These are phyloP conservation scores for Xanthoconium purpureum DNA, from an alignment of 768 basidiomycete genomes.

Conservation along the genomic window DNA sequence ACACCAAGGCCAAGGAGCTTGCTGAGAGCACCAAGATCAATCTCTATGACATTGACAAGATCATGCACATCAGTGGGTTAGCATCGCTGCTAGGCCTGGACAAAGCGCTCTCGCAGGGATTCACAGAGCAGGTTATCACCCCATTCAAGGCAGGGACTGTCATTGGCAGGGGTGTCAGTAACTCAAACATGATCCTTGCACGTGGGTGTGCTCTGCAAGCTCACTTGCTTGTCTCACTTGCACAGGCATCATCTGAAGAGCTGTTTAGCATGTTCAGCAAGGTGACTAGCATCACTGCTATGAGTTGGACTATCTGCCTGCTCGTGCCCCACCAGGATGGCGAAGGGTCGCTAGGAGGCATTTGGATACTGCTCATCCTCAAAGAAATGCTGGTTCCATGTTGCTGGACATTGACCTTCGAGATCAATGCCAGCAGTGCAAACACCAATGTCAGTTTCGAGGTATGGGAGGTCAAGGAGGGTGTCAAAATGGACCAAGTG, in stretches of 20 bases:
- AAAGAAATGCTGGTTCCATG: conserved; percentile 72
- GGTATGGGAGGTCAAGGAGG: conserved; percentile 75
- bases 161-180: conserved; percentile 70
- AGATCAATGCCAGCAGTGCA: conserved; percentile 47
- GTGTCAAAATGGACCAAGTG: conserved; percentile 61
- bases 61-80: too few relatives aligned
- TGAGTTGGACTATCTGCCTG: conserved; percentile 60
- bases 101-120: conserved; percentile 51
- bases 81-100: too few relatives aligned
- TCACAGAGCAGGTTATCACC: conserved; percentile 59
- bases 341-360: conserved; percentile 48
- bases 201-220: conserved; percentile 76
- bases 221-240: conserved; percentile 51
- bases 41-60: too few relatives aligned
- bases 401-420: conserved; percentile 56
- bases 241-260: conserved; percentile 48
- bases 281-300: conserved; percentile 49
- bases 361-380: conserved; percentile 63
- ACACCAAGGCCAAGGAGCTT: too few relatives aligned
- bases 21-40: too few relatives aligned
- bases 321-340: conserved; percentile 53
- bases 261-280: conserved; percentile 49
- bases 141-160: conserved; percentile 67
- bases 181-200: conserved; percentile 75
- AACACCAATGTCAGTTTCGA: conserved; percentile 52